Conservation (phyloP, 345 rosid genomes). For the Viola odorata region DNA sequence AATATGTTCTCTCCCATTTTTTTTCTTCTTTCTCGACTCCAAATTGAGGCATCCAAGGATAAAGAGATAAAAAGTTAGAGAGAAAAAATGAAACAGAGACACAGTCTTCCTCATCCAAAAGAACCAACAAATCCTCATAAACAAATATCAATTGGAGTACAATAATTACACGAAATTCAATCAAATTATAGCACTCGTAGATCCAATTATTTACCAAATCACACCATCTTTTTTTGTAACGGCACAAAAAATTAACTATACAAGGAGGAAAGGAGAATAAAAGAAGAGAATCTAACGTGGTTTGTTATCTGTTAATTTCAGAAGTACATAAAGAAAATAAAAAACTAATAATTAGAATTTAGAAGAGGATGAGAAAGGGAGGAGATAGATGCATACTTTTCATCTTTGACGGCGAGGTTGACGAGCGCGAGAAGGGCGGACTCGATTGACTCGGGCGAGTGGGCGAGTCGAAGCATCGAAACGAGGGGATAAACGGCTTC, state of each 20-base stretch:
- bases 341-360: background rate
- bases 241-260: background rate
- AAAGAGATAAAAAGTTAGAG: conserved; percentile 16
- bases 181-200: background rate
- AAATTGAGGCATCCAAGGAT: conserved; percentile 31
- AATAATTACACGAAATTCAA: background rate
- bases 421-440: conserved; percentile 90
- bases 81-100: conserved; percentile 12
- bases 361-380: background rate
- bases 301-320: background rate
- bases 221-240: background rate
- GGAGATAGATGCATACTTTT: conserved; percentile 48
- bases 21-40: background rate
- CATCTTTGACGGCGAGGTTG: conserved; percentile 96
- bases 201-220: background rate
- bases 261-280: too few relatives aligned
- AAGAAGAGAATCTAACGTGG: too few relatives aligned
- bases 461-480: conserved; percentile 51
- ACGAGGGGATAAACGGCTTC: conserved; percentile 72
- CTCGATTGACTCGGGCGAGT: conserved; percentile 43
- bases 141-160: conserved; percentile 8
- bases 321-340: background rate
- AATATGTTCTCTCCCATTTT: background rate
- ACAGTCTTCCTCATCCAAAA: background rate
- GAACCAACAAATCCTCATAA: conserved; percentile 6